Conservation (phyloP, 2,329 filamentous ascomycete species). For the Diaporthe vexans region DNA sequence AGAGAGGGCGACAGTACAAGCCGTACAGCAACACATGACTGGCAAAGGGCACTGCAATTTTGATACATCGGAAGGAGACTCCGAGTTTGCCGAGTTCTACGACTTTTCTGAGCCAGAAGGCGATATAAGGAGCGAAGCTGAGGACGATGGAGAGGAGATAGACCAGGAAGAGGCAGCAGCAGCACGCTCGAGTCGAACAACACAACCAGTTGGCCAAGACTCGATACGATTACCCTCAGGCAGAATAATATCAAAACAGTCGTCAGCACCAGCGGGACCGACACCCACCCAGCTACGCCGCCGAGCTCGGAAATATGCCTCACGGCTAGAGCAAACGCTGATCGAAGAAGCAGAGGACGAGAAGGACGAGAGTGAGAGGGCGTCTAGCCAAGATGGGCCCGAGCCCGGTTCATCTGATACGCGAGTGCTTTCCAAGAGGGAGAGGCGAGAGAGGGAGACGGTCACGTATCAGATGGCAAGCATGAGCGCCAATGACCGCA, state of each 20-base stretch:
- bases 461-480: slow-evolving; percentile 44
- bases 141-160: neutral
- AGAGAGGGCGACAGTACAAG: slow-evolving; percentile 57
- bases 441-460: slow-evolving; percentile 37
- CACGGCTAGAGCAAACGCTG: neutral
- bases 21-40: slow-evolving; percentile 65
- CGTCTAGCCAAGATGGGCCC: neutral
- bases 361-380: neutral
- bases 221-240: slow-evolving; percentile 54
- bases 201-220: slow-evolving; percentile 45
- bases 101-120: slow-evolving; percentile 46
- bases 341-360: neutral
- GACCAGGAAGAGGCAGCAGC: neutral
- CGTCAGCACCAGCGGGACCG: neutral
- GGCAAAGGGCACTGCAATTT: slow-evolving; percentile 62
- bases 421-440: slow-evolving; percentile 31
- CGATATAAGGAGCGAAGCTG: neutral
- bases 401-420: neutral
- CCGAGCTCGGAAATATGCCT: neutral
- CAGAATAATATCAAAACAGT: slow-evolving; percentile 50
- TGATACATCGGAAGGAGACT: slow-evolving; percentile 51
- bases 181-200: slow-evolving; percentile 14
- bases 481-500: slow-evolving; percentile 48
- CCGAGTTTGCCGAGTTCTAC: slow-evolving; percentile 59
- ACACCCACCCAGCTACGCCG: neutral